A percentile compares a stretch with the other conserved stretches of the same genome.
Conservation (phyloP, 805 yeast genomes). For the Metschnikowia matae region DNA sequence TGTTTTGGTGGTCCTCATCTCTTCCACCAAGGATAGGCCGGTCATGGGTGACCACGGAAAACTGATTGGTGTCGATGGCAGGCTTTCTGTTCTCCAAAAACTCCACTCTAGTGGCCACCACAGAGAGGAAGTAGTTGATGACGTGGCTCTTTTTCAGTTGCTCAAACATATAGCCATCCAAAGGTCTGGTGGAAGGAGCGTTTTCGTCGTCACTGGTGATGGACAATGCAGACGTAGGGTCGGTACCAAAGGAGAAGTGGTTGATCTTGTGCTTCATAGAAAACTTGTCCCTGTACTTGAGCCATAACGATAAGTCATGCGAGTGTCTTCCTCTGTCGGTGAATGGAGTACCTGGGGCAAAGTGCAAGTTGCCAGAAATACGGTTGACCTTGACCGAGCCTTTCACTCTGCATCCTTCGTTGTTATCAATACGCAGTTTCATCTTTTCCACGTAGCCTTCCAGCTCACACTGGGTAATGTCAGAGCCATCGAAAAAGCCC, state of each 20-base stretch:
- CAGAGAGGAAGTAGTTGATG: slow-evolving; percentile 77
- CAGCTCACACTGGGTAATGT: slow-evolving; percentile 83
- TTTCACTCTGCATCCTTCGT: slow-evolving; percentile 83
- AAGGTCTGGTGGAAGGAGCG: slow-evolving; percentile 55
- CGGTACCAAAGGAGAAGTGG: slow-evolving; percentile 80
- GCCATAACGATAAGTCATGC: slow-evolving; percentile 80
- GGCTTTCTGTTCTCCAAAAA: slow-evolving; percentile 45
- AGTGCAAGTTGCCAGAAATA: slow-evolving; percentile 87
- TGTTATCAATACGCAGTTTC: slow-evolving; percentile 45
- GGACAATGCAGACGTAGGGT: slow-evolving; percentile 33
- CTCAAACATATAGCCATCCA: slow-evolving; percentile 49
- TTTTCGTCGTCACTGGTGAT: slow-evolving; percentile 19
- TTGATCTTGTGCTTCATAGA: slow-evolving; percentile 75
- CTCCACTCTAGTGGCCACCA: slow-evolving; percentile 86
- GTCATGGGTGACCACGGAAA: slow-evolving; percentile 82
- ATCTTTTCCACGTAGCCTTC: slow-evolving; percentile 78
- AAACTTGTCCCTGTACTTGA: slow-evolving; percentile 50
- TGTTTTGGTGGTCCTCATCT: slow-evolving; percentile 87
- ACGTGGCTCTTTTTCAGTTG: slow-evolving; percentile 54
- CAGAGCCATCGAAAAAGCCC: slow-evolving; percentile 87
- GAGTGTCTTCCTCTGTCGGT: slow-evolving; percentile 59
- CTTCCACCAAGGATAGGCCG: slow-evolving; percentile 83
- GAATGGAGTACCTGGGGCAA: slow-evolving; percentile 89
- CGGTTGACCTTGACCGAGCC: slow-evolving; percentile 80
- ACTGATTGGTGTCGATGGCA: slow-evolving; percentile 79